Evolutionary conservation across 805 yeast species (phyloP).

Genomic region (Torulaspora delbrueckii): DNA sequence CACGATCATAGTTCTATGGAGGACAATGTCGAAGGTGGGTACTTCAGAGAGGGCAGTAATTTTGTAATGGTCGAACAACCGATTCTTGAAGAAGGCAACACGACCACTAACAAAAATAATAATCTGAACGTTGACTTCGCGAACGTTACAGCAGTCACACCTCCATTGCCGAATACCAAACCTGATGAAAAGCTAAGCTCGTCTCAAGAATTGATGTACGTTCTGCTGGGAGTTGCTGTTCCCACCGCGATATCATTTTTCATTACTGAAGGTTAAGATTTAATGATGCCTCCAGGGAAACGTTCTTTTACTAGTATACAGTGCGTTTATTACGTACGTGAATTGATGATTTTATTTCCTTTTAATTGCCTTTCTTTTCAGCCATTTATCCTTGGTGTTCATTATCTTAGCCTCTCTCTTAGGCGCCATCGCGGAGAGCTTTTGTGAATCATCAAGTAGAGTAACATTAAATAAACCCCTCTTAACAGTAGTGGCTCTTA

Average conservation of each 20-base stretch:
- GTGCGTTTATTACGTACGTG: not conserved
- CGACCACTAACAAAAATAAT: not conserved
- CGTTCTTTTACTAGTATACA: conserved; percentile 4
- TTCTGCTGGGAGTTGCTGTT: conserved; percentile 26
- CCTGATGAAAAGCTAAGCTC: not conserved
- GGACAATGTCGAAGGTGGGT: conserved; percentile 4
- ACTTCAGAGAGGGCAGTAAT: conserved; percentile 5
- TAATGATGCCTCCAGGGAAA: not conserved
- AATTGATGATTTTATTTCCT: conserved; percentile 19
- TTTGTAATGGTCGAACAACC: conserved; percentile 5
- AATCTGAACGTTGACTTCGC: not conserved
- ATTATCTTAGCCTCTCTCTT: conserved; percentile 25
- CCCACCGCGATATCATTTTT: conserved; percentile 30
- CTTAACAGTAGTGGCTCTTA: conserved; percentile 30
- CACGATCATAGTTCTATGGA: conserved; percentile 10
- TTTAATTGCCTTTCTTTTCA: conserved; percentile 30
- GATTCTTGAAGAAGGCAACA: not conserved
- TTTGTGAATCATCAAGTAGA: conserved; percentile 23
- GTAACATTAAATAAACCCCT: conserved; percentile 43
- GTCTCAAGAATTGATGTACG: conserved; percentile 22
- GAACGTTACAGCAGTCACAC: conserved; percentile 4
- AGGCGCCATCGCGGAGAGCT: conserved; percentile 28
- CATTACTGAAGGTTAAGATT: conserved; percentile 16
- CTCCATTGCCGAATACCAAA: conserved; percentile 1
- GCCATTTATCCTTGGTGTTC: conserved; percentile 33